Evolutionary conservation across 495 filamentous ascomycete genomes (phyloP).

Genomic region (Hyaloscypha hepaticicola): DNA sequence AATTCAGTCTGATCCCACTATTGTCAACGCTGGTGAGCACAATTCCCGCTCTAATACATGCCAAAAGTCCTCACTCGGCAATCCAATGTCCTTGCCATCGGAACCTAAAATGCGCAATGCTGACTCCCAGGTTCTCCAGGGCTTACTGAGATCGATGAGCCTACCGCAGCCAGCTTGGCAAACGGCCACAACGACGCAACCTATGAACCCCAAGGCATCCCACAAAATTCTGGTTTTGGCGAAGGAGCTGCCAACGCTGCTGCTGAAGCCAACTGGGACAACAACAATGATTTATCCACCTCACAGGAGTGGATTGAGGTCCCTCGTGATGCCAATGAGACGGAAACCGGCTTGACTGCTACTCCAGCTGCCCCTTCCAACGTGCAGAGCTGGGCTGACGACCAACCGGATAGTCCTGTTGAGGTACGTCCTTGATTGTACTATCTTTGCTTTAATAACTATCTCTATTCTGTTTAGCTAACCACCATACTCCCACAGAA

Average conservation of each 20-base stretch:
- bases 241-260: constrained; percentile 65
- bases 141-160: constrained; percentile 65
- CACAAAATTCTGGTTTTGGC: constrained; percentile 55
- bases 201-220: constrained; percentile 40
- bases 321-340: constrained; percentile 69
- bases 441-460: background rate
- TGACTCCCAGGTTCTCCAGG: background rate
- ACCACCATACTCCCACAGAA: constrained; percentile 12
- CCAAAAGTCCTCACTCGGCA: background rate
- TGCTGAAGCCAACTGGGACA: constrained; percentile 68
- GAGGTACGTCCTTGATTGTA: constrained; percentile 34
- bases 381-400: constrained; percentile 68
- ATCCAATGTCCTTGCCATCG: background rate
- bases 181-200: constrained; percentile 46
- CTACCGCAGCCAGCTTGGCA: constrained; percentile 43
- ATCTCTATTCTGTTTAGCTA: background rate
- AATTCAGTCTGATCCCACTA: constrained; percentile 68
- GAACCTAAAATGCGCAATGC: background rate
- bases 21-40: constrained; percentile 58
- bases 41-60: background rate
- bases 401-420: constrained; percentile 48
- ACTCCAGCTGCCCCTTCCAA: constrained; percentile 55
- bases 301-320: constrained; percentile 78
- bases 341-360: constrained; percentile 63
- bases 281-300: constrained; percentile 49